phyloP scores from a whole-genome alignment of 2,329 filamentous ascomycete genomes.

The Fusarium pilosicola region DNA sequence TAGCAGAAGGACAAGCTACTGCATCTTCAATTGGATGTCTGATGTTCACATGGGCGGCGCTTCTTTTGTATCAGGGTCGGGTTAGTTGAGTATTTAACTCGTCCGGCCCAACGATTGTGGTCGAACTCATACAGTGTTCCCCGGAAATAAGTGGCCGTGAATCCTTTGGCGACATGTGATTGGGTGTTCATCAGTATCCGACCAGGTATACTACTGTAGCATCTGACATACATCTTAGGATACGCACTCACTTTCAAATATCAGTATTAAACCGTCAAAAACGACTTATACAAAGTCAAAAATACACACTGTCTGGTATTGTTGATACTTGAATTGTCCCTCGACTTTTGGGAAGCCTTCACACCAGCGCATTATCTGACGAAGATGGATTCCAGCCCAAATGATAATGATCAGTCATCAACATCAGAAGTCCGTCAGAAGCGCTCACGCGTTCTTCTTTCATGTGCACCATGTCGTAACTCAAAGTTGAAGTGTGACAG shows the following conservation, averaged over 20 bases:
- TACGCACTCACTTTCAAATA: neutral
- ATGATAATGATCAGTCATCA: conserved; percentile 33
- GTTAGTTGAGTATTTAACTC: neutral
- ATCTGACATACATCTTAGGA: neutral
- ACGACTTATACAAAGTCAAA: neutral
- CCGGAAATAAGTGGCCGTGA: neutral
- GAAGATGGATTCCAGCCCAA: conserved; percentile 37
- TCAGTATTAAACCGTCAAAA: neutral
- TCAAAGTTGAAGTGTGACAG: conserved; percentile 69
- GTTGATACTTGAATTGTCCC: too few species aligned
- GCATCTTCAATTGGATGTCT: neutral
- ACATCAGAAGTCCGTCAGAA: conserved; percentile 48
- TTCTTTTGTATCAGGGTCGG: neutral
- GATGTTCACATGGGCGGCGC: neutral
- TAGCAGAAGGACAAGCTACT: neutral
- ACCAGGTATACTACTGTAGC: neutral
- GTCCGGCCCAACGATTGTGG: neutral
- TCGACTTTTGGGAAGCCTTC: neutral
- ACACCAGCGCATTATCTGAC: neutral
- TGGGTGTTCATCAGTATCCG: neutral
- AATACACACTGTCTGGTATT: neutral
- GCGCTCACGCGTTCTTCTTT: conserved; percentile 61
- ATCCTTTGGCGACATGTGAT: neutral
- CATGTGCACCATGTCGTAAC: conserved; percentile 61
- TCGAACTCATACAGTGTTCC: too few species aligned